Base-by-base conservation (phyloP, 2,329 filamentous ascomycete species). In the Sporothrix pseudoabietina region DNA sequence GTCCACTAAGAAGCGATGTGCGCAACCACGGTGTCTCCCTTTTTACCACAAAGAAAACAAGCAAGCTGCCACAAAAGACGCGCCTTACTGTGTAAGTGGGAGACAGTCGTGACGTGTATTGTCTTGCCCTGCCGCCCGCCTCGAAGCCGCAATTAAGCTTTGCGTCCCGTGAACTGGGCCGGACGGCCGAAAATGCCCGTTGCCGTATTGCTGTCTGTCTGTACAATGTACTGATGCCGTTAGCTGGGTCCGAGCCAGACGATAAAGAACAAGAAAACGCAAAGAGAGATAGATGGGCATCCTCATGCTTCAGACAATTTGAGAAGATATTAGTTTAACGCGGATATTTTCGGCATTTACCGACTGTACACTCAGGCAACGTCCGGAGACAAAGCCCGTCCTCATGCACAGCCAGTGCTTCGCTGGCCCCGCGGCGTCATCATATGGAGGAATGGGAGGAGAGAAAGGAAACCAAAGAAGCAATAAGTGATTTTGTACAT, bases 271-370 rank as follows among this genome's bases (percentile, higher is more conserved):
- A 12, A 19, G 19, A 35, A 54, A 22, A 10, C 10, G 9, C 30
- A 68, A 71, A 77, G 76, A 78, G 77, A 76, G 22, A 72, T 66
- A 76, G 22, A 72, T 66, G 22, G 32, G n/a, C 4, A 22, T n/a
- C 16, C 49, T 30, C 35, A 10, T 32, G 54, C 35, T 61, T 71
- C 69, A 71, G 69, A 63, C 55, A 12, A 16, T 68, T 78, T 81
- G 81, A 82, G 81, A 82, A 82, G 81, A 82, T 82, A 80, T 74
- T 77, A 47, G 74, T 44, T 69, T 76, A 77, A 77, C 78, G 79
- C 80, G 87, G 86, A 85, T 83, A 82, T 85, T 85, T 81, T 84
- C 87, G 85, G 79, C 86, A 86, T 81, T 71, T 76, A 74, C 71
- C 73, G 75, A 68, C 74, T 52, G 69, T 32, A 8, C 69, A 59